Conservation (phyloP, 2,329 filamentous ascomycete genomes). For the Aspergillus proliferans region DNA sequence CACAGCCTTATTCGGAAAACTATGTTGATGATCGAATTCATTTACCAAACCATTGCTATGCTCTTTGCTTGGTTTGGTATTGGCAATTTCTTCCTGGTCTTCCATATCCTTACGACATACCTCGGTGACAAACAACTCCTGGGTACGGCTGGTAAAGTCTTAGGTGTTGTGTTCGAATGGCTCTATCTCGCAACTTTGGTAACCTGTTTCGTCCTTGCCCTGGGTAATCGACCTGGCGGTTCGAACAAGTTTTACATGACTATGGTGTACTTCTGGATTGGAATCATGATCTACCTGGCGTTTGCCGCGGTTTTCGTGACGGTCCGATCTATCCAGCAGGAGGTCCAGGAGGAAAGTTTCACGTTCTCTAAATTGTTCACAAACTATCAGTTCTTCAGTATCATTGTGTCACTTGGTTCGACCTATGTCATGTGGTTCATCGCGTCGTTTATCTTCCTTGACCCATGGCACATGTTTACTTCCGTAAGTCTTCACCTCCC, state of each 20-base stretch:
- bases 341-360: constrained; percentile 61
- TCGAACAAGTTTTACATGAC: constrained; percentile 90
- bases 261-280: constrained; percentile 97
- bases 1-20: constrained; percentile 83
- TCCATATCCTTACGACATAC: constrained; percentile 89
- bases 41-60: constrained; percentile 93
- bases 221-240: constrained; percentile 91
- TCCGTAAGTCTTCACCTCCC: constrained; percentile 36
- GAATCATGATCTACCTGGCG: constrained; percentile 90
- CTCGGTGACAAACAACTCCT: constrained; percentile 64
- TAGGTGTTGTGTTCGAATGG: constrained; percentile 92
- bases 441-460: constrained; percentile 87
- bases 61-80: constrained; percentile 98
- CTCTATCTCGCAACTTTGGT: constrained; percentile 86
- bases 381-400: constrained; percentile 83
- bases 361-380: constrained; percentile 67
- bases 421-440: constrained; percentile 93
- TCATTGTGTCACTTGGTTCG: constrained; percentile 85
- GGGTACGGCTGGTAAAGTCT: constrained; percentile 67
- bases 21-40: constrained; percentile 85
- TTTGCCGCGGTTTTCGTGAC: constrained; percentile 95
- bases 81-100: constrained; percentile 97
- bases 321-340: constrained; percentile 71
- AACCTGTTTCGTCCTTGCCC: constrained; percentile 87
- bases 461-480: constrained; percentile 99